Base-by-base conservation (phyloP, 2,329 filamentous ascomycete genomes). In the Colletotrichum lentis region DNA sequence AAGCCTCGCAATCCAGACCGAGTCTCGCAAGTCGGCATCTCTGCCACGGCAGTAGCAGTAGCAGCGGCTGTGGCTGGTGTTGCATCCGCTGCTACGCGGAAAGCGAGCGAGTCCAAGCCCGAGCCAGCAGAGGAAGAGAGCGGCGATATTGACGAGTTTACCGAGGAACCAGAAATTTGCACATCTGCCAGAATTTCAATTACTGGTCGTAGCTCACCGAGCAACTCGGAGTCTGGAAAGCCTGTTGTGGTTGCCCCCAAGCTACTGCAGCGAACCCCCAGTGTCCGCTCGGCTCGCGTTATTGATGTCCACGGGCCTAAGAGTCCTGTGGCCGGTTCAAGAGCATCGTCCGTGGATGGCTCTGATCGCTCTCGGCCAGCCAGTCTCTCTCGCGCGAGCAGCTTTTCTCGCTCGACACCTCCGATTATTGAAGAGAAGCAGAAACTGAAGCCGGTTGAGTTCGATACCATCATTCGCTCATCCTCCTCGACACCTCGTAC, bases 181-280 rank as follows among this genome's bases (percentile, higher is more conserved):
- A 88, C 84, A 0, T 86, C 86, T 0, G 82, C 85, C 3, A 80
- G 86, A 43, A 80, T 88, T 10, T 88, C 86, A 3, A 81, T 87
- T 31, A 81, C 81, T 37, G 84, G 84, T 41, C 82, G 82, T 71
- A 81, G 80, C 39, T 86, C 85, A 0, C 83, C 84, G 2, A 77
- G 83, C 3, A 76, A 78, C 2, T 85, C 85, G 0, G 85, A 88
- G 8, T 77, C 78, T 47, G 80, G 79, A 35, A 82, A 72, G 69
- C 80, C 73, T 62, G 75, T 77, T 39, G 77, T 80, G 20, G 77
- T 79, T 66, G 78, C 66, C 70, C 79, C 73, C 70, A 79, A 71
- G 70, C 75, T 78, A 72, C 83, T 74, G 72, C 75, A 75, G n/a
- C 76, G 81, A 52, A 79, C 82, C 5, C 77, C 83, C 3, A 87